These are phyloP conservation scores for Coniochaeta hoffmannii DNA, from an alignment of 2,329 filamentous ascomycete species.

Conservation along the genomic window DNA sequence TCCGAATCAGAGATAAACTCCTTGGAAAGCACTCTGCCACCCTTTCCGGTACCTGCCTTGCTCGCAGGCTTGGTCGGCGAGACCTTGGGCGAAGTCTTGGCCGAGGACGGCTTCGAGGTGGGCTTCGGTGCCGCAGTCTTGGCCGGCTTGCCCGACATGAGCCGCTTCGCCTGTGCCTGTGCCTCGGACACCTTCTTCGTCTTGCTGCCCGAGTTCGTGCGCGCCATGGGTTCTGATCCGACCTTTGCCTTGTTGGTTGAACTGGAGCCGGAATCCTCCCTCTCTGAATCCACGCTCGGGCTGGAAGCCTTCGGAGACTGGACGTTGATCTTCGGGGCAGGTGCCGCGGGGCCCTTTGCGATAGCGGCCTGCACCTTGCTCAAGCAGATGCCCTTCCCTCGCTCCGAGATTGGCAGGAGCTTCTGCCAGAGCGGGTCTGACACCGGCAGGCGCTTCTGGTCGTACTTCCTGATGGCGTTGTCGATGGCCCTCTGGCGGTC, in stretches of 20 bases:
- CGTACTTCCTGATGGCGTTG: conserved; percentile 52
- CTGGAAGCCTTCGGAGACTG: conserved; percentile 44
- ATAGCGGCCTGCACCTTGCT: conserved; percentile 55
- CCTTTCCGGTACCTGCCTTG: conserved; percentile 29
- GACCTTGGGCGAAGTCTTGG: conserved; percentile 27
- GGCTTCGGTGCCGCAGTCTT: conserved; percentile 29
- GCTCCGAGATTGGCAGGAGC: conserved; percentile 48
- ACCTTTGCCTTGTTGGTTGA: conserved; percentile 21
- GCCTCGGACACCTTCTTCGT: conserved; percentile 49
- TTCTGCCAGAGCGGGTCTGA: conserved; percentile 55
- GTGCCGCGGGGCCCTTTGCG: conserved; percentile 38
- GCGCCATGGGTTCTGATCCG: conserved; percentile 35
- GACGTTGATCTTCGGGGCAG: conserved; percentile 41
- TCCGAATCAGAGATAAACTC: conserved; percentile 51
- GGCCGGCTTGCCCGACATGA: conserved; percentile 34
- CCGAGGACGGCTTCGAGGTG: conserved; percentile 20
- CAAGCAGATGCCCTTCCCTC: conserved; percentile 52
- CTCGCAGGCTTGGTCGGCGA: conserved; percentile 28
- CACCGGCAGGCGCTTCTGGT: conserved; percentile 48
- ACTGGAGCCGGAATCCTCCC: conserved; percentile 18
- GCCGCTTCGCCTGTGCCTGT: conserved; percentile 49
- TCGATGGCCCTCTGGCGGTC: conserved; percentile 54
- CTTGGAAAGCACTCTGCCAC: conserved; percentile 42
- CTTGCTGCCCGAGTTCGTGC: conserved; percentile 44
- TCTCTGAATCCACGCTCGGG: conserved; percentile 24